A percentile compares a stretch with the other conserved stretches of the same genome.
These are phyloP conservation scores for Geotrichum klebahnii DNA, from an alignment of 1,139 yeast species.

Conservation along the genomic window DNA sequence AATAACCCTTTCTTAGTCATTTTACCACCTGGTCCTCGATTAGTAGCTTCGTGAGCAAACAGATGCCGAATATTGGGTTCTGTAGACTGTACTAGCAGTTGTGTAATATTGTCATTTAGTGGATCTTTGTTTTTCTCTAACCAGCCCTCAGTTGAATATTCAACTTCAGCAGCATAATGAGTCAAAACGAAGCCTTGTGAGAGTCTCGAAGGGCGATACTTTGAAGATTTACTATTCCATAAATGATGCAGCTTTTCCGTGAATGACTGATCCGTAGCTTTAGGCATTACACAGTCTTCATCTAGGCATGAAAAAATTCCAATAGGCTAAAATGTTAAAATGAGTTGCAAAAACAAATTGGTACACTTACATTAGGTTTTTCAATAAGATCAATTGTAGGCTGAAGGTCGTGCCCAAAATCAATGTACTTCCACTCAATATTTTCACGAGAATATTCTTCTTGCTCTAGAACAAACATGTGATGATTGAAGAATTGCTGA, in stretches of 20 bases:
- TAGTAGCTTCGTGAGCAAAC: slow-evolving; percentile 37
- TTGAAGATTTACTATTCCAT: slow-evolving; percentile 57
- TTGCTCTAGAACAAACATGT: slow-evolving; percentile 94
- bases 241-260: slow-evolving; percentile 69
- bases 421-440: slow-evolving; percentile 93
- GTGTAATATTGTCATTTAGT: slow-evolving; percentile 68
- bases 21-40: slow-evolving; percentile 21
- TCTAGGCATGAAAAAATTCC: slow-evolving; percentile 87
- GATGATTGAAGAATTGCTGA: slow-evolving; percentile 96
- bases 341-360: background rate
- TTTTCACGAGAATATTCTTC: slow-evolving; percentile 91
- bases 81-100: slow-evolving; percentile 53
- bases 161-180: slow-evolving; percentile 95
- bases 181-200: slow-evolving; percentile 61
- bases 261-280: slow-evolving; percentile 76
- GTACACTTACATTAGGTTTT: slow-evolving; percentile 40
- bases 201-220: slow-evolving; percentile 66
- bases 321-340: slow-evolving; percentile 46
- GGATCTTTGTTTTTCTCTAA: slow-evolving; percentile 93
- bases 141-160: slow-evolving; percentile 90
- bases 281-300: slow-evolving; percentile 94
- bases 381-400: slow-evolving; percentile 93
- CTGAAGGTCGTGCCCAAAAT: slow-evolving; percentile 93
- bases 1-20: slow-evolving; percentile 46
- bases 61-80: slow-evolving; percentile 51